phyloP scores from a whole-genome alignment of 164 flowering plant species.

The Buxus sempervirens region DNA sequence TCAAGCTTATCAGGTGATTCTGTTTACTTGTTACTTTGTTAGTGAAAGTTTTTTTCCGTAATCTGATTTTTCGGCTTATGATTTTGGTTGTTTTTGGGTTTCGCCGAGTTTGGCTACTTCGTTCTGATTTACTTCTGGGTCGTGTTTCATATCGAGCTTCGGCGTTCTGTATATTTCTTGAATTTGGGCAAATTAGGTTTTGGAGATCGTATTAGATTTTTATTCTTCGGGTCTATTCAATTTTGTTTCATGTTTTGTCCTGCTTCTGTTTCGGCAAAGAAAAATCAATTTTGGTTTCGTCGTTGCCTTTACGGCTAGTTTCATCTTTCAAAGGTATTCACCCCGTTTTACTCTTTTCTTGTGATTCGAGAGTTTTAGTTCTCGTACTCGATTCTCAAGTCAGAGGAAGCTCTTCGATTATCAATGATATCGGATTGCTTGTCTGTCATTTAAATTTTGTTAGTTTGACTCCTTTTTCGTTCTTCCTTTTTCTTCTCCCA shows the following conservation, averaged over 20 bases:
- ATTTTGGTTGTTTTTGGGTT: neutral
- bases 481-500: neutral
- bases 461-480: neutral
- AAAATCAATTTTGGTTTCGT: neutral
- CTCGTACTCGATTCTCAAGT: neutral
- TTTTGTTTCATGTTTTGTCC: neutral
- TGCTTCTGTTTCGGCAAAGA: neutral
- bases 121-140: neutral
- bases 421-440: neutral
- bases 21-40: neutral
- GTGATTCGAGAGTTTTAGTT: neutral
- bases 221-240: neutral
- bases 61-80: neutral
- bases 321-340: neutral
- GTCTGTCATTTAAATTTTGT: neutral
- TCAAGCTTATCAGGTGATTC: neutral
- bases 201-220: neutral
- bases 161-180: neutral
- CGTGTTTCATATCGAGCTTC: neutral
- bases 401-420: neutral
- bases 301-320: neutral
- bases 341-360: neutral
- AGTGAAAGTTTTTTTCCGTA: neutral
- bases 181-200: neutral
- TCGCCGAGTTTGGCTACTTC: neutral